phyloP scores from a whole-genome alignment of 345 rosid species.

The Gossypium longicalyx region DNA sequence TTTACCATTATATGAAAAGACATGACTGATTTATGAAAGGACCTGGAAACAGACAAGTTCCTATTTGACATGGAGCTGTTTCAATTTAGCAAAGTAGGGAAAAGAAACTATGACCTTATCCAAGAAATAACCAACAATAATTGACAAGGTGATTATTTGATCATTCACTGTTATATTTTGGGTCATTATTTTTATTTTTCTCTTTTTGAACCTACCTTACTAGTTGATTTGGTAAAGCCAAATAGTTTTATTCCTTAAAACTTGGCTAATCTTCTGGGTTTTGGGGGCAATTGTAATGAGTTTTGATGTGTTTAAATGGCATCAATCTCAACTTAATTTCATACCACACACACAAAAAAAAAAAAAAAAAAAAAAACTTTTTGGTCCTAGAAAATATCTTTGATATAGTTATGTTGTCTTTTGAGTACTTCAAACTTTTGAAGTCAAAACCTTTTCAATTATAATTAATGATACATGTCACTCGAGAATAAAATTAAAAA shows the following conservation, averaged over 20 bases:
- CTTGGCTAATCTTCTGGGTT: neutral
- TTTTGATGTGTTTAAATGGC: neutral
- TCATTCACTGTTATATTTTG: neutral
- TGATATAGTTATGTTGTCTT: neutral
- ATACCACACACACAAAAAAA: neutral
- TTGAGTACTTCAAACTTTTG: neutral
- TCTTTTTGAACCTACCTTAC: neutral
- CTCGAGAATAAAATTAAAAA: too few relatives aligned
- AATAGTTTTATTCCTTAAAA: neutral
- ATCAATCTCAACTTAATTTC: neutral
- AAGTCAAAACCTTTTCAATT: too few relatives aligned
- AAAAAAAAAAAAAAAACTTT: too few relatives aligned
- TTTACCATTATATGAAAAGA: constrained; percentile 11
- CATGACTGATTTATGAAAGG: constrained; percentile 1
- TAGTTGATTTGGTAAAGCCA: neutral
- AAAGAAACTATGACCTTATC: neutral
- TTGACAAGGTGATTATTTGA: neutral
- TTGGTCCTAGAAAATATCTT: neutral
- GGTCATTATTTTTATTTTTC: neutral
- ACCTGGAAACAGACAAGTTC: neutral
- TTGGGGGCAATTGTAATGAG: too few relatives aligned
- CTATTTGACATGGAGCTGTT: neutral
- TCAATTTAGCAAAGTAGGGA: neutral
- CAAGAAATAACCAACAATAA: neutral
- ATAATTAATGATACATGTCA: too few relatives aligned